Base-by-base conservation (phyloP, 2,329 filamentous ascomycete genomes). In the Diaporthe ilicicola region DNA sequence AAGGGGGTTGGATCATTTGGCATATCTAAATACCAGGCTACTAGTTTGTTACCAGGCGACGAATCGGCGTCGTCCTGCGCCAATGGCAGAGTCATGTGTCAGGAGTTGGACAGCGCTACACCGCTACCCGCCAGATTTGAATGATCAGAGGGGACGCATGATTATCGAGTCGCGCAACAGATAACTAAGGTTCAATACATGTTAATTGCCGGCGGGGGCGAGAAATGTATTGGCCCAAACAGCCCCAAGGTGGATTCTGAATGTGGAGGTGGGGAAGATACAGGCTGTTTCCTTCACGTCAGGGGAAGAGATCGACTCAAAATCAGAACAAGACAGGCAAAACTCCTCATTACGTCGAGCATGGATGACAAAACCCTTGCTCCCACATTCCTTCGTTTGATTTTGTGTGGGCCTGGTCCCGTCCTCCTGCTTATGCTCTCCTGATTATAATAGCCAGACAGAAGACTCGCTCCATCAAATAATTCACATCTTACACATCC, bases 81-180 rank as follows among this genome's bases (percentile, higher is more conserved):
- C 56, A 37, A 46, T 24, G 27, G 34, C 17, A 46, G 56, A 62
- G 56, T 62, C 56, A 62, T 62, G 56, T 19, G 42, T 62, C 27
- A 62, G 56, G 56, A 46, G 56, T 46, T 17, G 56, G 44, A 46
- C 6, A 62, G 48, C 10, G 27, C 56, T 22, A 62, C 56, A 62
- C 56, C 56, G 56, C 56, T 62, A n/a, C 27, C 55, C 27, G 32
- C 27, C 56, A 62, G 48, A 34, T 62, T 17, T 22, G 9, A 24
- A 32, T 34, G 42, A 62, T 62, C 39, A 48, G 5, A 48, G 22
- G 32, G 34, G 39, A 46, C 12, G 56, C 56, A 62, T 62, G 13
- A 62, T 46, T 4, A 3, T 62, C 27, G 56, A 62, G 39, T 62
- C 56, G 56, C 7, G 56, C 56, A 62, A 5, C n/a, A n/a, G n/a